Percentiles rank a stretch among this genome's conserved stretches.
These are phyloP conservation scores for Fusarium cicatricum DNA, from an alignment of 2,329 filamentous ascomycete species.

Conservation along the genomic window DNA sequence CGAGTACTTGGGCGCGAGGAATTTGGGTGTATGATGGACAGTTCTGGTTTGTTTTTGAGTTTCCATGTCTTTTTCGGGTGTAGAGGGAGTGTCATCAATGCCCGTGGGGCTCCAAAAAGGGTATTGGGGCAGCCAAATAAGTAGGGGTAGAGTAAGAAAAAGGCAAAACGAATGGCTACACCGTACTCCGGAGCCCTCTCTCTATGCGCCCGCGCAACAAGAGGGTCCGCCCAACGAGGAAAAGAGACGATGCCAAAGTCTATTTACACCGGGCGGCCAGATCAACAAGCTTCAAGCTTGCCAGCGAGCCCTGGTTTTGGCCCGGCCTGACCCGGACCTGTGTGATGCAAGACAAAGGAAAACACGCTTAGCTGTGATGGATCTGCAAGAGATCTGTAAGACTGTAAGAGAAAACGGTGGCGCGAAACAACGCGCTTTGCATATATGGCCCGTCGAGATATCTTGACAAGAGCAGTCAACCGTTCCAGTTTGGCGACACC, in stretches of 20 bases:
- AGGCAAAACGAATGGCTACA: slow-evolving; percentile 28
- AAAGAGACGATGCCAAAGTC: slow-evolving; percentile 38
- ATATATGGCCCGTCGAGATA: slow-evolving; percentile 18
- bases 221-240: slow-evolving; percentile 14
- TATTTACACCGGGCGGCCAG: slow-evolving; percentile 35
- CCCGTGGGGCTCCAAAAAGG: slow-evolving; percentile 20
- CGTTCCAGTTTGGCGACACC: slow-evolving; percentile 8
- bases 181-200: slow-evolving; percentile 11
- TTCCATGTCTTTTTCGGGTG: slow-evolving; percentile 26
- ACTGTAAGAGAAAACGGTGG: slow-evolving; percentile 21
- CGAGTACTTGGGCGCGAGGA: slow-evolving; percentile 19
- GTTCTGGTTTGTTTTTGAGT: slow-evolving; percentile 31
- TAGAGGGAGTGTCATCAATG: slow-evolving; percentile 22
- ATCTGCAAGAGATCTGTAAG: slow-evolving; percentile 26
- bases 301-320: slow-evolving; percentile 23
- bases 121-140: slow-evolving; percentile 21
- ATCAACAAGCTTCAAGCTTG: slow-evolving; percentile 31
- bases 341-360: background rate
- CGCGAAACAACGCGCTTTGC: slow-evolving; percentile 22
- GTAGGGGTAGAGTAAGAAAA: slow-evolving; percentile 16
- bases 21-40: slow-evolving; percentile 22
- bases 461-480: slow-evolving; percentile 24
- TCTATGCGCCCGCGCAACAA: slow-evolving; percentile 17
- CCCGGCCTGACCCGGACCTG: slow-evolving; percentile 30
- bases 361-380: background rate